Base-by-base conservation (phyloP, 2,329 filamentous ascomycete genomes). In the Hypoxylon sp. region DNA sequence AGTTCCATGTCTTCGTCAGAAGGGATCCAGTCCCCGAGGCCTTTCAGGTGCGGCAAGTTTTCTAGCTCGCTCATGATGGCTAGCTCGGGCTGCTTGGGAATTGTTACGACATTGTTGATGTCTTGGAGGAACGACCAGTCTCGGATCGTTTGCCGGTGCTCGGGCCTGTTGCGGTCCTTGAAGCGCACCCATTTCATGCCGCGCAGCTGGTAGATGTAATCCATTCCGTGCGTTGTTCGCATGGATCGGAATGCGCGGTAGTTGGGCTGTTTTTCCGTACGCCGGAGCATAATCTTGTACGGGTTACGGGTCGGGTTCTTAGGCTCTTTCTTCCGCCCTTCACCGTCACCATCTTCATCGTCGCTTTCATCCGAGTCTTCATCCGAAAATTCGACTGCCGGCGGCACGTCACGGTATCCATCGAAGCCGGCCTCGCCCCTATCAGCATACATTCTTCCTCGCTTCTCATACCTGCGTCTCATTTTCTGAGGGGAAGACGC, bases 171-270 rank as follows among this genome's bases (percentile, higher is more conserved):
- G 2, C 70, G 66, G 46, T 80, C 75, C 47, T 72, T 75, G 42
- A 79, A 73, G 0, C 69, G 64, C 0, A 78, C 49, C n/a, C 62
- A 63, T 1, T 63, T 48, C 32, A 81, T 55, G 0, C 77, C 78
- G 1, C 78, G 73, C 3, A 81, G 71, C 16, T 69, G 63, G 8
- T 69, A 62, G 2, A 81, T 29, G 17, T 72, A 75, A 29, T 80
- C 76, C 1, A 75, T 53, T 0, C 78, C 78, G 17, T 78, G 77
- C 0, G 78, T 13, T 0, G 62, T 72, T 1, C 75, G 64, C 6
- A 81, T 60, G 0, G 65, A 61, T 2, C 78, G 67, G 1, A 49
- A 58, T 4, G 48, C 55, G 0, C 77, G 67, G 7, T 51, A 69
- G 37, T 79, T 77, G 0, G 75, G 73, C 27, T 80, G 78, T 0